Conservation (phyloP, 306 rosid species). For the Castanea sativa region DNA sequence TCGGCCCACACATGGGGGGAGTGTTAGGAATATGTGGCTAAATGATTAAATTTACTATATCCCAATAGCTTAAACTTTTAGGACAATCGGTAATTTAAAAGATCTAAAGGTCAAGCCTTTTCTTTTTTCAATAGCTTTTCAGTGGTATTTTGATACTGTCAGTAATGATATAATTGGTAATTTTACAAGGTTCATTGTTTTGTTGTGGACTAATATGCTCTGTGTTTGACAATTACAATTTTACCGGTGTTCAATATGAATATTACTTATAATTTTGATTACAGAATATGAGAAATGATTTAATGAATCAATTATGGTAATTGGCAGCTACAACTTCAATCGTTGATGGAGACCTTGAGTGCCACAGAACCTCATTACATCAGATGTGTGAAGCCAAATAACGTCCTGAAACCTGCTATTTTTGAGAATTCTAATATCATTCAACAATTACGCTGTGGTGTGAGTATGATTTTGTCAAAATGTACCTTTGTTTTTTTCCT, state of each 20-base stretch:
- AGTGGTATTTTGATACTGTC: too few relatives aligned
- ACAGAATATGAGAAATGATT: neutral
- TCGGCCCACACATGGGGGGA: too few relatives aligned
- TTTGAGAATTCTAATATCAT: conserved; percentile 84
- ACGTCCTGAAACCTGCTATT: conserved; percentile 87
- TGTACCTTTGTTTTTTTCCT: conserved; percentile 10
- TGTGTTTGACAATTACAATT: too few relatives aligned
- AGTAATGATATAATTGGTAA: too few relatives aligned
- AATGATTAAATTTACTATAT: too few relatives aligned
- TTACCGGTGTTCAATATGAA: neutral
- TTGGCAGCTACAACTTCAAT: conserved; percentile 91
- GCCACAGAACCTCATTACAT: conserved; percentile 95
- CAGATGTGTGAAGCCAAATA: conserved; percentile 98
- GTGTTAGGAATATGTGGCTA: too few relatives aligned
- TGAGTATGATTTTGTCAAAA: conserved; percentile 49
- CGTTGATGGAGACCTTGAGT: conserved; percentile 94
- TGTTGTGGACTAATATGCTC: too few relatives aligned
- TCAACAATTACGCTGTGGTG: conserved; percentile 98
- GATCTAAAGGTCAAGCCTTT: too few relatives aligned
- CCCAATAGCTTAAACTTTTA: too few relatives aligned
- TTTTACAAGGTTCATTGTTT: too few relatives aligned
- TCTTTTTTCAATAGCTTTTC: too few relatives aligned
- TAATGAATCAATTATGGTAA: conserved; percentile 3
- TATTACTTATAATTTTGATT: conserved; percentile 10
- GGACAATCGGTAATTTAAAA: too few relatives aligned